These are phyloP conservation scores for Chaetothyriales sp. DNA, from an alignment of 2,329 filamentous ascomycete species.

Conservation along the genomic window DNA sequence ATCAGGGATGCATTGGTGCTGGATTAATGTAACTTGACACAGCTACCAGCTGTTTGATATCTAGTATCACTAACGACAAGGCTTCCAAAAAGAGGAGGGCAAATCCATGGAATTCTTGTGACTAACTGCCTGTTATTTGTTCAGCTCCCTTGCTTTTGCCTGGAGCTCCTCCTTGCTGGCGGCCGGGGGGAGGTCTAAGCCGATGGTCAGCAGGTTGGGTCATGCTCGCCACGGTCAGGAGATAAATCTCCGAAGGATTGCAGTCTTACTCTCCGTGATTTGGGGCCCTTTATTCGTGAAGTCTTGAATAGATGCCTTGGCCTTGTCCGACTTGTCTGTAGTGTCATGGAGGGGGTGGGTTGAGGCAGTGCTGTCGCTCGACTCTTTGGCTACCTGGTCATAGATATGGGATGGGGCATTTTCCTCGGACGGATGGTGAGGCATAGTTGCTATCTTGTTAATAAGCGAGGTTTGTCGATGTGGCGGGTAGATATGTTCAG, in stretches of 20 bases:
- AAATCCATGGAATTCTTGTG: too few species aligned
- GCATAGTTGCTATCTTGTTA: conserved; percentile 20
- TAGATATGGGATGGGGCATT: conserved; percentile 21
- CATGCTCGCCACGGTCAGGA: too few species aligned
- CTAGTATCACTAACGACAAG: background rate
- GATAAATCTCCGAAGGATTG: conserved; percentile 6
- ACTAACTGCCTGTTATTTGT: conserved; percentile 43
- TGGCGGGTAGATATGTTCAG: too few species aligned
- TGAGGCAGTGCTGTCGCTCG: conserved; percentile 24
- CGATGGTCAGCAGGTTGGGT: conserved; percentile 24
- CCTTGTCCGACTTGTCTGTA: conserved; percentile 15
- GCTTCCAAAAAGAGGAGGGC: too few species aligned
- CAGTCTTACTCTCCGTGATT: conserved; percentile 28
- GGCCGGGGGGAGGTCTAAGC: conserved; percentile 26
- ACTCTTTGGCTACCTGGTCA: conserved; percentile 25
- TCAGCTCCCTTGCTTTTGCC: conserved; percentile 50
- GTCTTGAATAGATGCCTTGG: conserved; percentile 23
- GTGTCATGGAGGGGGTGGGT: conserved; percentile 23
- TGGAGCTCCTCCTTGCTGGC: conserved; percentile 50
- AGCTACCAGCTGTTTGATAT: background rate
- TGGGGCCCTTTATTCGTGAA: conserved; percentile 31
- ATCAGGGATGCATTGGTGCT: background rate
- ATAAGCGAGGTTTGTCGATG: too few species aligned
- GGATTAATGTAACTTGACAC: background rate
- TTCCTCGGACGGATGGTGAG: conserved; percentile 25